phyloP scores from a whole-genome alignment of 306 rosid species.

The Rosa persica region DNA sequence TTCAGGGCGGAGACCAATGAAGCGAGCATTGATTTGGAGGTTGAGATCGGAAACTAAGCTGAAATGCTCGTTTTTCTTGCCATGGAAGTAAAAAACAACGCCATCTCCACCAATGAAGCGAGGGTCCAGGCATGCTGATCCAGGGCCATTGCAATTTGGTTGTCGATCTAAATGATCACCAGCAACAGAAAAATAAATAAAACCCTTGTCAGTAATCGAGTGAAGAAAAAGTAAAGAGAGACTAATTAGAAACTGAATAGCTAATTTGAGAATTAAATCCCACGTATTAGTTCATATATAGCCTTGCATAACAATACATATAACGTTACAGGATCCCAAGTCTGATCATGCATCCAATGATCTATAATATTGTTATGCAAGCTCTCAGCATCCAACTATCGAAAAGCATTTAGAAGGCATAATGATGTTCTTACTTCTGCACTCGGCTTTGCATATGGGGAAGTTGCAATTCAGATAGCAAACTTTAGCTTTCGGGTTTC shows the following conservation, averaged over 20 bases:
- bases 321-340: no score
- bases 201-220: not conserved
- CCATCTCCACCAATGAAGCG: not conserved
- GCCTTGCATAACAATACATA: not conserved
- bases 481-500: constrained; percentile 58
- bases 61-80: not conserved
- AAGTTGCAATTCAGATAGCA: constrained; percentile 65
- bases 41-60: not conserved
- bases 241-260: not conserved
- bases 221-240: not conserved
- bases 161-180: not conserved
- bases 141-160: not conserved
- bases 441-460: constrained; percentile 68
- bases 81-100: not conserved
- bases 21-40: not conserved
- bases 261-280: not conserved
- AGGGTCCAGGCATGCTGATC: not conserved
- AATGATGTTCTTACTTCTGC: constrained; percentile 35
- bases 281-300: not conserved
- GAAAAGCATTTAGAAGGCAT: not conserved
- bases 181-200: not conserved
- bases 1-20: not conserved
- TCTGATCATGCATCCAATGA: not conserved
- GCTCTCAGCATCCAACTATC: no score
- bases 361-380: not conserved